A percentile compares a stretch with the other conserved stretches of the same genome.
These are phyloP conservation scores for Keithomyces neogunnii DNA, from an alignment of 2,329 filamentous ascomycete genomes.

Conservation along the genomic window DNA sequence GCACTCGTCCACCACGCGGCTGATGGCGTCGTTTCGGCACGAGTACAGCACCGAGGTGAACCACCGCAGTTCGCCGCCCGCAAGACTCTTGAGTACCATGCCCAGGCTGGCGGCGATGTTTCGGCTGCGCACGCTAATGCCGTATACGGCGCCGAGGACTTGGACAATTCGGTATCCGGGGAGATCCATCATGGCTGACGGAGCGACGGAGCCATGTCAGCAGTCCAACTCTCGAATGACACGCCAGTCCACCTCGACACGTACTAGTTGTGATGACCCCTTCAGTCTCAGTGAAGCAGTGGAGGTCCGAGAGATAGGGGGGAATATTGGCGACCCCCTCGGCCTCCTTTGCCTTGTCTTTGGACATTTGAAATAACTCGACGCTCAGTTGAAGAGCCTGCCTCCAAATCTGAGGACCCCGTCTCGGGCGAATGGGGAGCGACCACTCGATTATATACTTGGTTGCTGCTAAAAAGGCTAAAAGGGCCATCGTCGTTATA, in stretches of 20 bases:
- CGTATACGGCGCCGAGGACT: slow-evolving; percentile 50
- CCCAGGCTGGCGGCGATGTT: slow-evolving; percentile 49
- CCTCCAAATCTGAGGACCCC: too few species aligned
- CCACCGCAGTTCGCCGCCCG: slow-evolving; percentile 50
- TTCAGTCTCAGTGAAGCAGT: slow-evolving; percentile 54
- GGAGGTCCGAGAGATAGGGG: slow-evolving; percentile 35
- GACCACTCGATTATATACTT: too few species aligned
- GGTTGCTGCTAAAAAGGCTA: too few species aligned
- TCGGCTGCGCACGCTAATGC: slow-evolving; percentile 46
- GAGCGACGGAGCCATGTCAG: too few species aligned
- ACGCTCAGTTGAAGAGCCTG: too few species aligned
- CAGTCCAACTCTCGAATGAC: too few species aligned
- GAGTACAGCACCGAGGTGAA: slow-evolving; percentile 52
- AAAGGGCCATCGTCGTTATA: too few species aligned
- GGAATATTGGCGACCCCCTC: slow-evolving; percentile 28
- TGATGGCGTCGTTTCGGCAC: slow-evolving; percentile 50
- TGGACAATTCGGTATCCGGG: slow-evolving; percentile 50
- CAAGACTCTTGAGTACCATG: slow-evolving; percentile 48
- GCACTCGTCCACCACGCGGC: slow-evolving; percentile 46
- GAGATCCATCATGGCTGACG: slow-evolving; percentile 49
- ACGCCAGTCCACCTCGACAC: slow-evolving; percentile 1
- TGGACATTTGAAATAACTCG: slow-evolving; percentile 13
- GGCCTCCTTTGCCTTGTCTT: slow-evolving; percentile 14
- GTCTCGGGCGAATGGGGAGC: too few species aligned
- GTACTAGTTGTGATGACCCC: slow-evolving; percentile 49